Evolutionary conservation across 1,284 basidiomycete genomes (phyloP).

Genomic region (Tylopilus orsonianus): DNA sequence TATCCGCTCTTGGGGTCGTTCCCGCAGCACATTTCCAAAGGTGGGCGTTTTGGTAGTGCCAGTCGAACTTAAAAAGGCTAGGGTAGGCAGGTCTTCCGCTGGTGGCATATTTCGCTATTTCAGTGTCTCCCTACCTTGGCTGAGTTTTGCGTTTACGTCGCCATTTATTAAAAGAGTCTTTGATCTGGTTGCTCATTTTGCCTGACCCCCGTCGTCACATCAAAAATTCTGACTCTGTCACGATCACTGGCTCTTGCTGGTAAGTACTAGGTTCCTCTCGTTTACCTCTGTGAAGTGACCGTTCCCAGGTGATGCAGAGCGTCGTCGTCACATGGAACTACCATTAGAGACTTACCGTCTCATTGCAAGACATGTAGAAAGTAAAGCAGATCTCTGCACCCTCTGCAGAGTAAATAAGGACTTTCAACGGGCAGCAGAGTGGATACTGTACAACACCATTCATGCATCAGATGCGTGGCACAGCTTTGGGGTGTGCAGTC

Average conservation of each 20-base stretch:
- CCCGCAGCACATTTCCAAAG: constrained; percentile 15
- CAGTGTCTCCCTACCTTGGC: neutral
- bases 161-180: neutral
- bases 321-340: constrained; percentile 46
- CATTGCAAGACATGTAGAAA: constrained; percentile 51
- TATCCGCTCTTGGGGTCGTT: constrained; percentile 11
- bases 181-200: neutral
- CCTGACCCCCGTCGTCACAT: neutral
- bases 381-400: constrained; percentile 50
- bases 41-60: neutral
- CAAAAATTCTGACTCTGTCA: neutral
- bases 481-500: constrained; percentile 45
- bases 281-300: neutral
- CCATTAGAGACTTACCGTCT: constrained; percentile 56
- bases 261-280: constrained; percentile 7
- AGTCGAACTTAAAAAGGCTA: constrained; percentile 20
- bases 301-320: constrained; percentile 20
- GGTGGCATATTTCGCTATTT: constrained; percentile 5
- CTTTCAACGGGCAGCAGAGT: constrained; percentile 55
- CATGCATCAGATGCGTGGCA: constrained; percentile 41
- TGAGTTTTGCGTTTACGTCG: neutral
- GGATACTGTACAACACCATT: constrained; percentile 58
- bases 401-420: constrained; percentile 56
- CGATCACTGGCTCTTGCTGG: constrained; percentile 4
- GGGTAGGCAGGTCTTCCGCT: neutral